Base-by-base conservation (phyloP, 768 basidiomycete species). In the Mrakia frigida region DNA sequence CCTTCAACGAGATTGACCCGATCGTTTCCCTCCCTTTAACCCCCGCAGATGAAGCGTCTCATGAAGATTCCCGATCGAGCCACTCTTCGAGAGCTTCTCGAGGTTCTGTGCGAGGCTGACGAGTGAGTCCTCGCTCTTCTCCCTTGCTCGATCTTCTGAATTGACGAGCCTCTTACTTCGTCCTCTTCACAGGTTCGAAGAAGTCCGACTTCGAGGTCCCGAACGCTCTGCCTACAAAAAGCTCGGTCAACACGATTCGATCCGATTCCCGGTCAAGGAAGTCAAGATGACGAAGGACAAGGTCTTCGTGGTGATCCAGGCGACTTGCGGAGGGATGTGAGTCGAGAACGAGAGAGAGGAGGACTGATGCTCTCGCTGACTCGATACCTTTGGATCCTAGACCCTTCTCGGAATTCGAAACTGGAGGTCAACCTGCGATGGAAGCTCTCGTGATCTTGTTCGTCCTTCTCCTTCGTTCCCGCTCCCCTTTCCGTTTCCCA, bases 231-330 rank as follows among this genome's bases (percentile, higher is more conserved):
- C 37, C 25, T 74, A 74, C 73, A 59, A 63, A 28, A 35, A 69
- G 41, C 23, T 74, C 21, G 73, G 68, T 25, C 53, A 69, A 25
- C 16, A 41, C n/a, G 67, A 70, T 7, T 28, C 50, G 10, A 78
- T 74, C 41, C 52, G 77, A 18, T 78, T 74, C 35, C 39, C 71
- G 0, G 60, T 70, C 53, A 70, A 70, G 61, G 67, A 78, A 6
- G 46, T 78, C 50, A 71, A 73, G 65, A 41, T 46, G 28, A 77
- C 76, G 16, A 73, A 68, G 68, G 77, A 78, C 56, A 78, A 78
- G 73, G 70, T 78, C 10, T 68, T 74, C 41, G 60, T 78, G 14
- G 10, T 78, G 31, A 59, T 78, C n/a, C 77, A 78, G 46, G 72
- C 70, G 28, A 53, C 46, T 16, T 77, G 76, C 39, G 70, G 59